These are phyloP conservation scores for Lepiota brunneoincarnata DNA, from an alignment of 768 basidiomycete species.

Conservation along the genomic window DNA sequence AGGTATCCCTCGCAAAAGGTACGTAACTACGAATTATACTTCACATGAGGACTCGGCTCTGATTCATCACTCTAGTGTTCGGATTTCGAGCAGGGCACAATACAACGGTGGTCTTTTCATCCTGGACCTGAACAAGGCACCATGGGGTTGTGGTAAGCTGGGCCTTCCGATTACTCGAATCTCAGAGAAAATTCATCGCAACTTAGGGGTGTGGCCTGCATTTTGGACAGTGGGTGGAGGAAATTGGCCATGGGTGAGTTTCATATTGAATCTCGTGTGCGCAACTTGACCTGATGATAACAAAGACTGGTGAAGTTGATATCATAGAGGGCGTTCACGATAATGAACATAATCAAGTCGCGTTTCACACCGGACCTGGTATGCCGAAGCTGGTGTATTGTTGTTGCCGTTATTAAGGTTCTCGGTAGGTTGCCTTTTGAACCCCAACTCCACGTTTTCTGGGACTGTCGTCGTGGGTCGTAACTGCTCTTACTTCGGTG, in stretches of 20 bases:
- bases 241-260: slow-evolving; percentile 61
- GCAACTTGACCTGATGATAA: slow-evolving; percentile 7
- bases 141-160: slow-evolving; percentile 81
- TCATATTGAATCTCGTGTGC: neutral
- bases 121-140: slow-evolving; percentile 79
- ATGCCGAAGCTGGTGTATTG: slow-evolving; percentile 6
- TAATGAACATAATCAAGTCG: slow-evolving; percentile 81
- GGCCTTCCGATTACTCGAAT: neutral
- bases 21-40: neutral
- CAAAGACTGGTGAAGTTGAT: slow-evolving; percentile 76
- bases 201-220: slow-evolving; percentile 78
- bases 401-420: neutral
- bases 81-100: slow-evolving; percentile 60
- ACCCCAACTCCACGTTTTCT: slow-evolving; percentile 20
- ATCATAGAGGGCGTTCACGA: slow-evolving; percentile 86
- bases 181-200: slow-evolving; percentile 1
- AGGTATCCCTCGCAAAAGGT: slow-evolving; percentile 66
- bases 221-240: slow-evolving; percentile 68
- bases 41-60: neutral
- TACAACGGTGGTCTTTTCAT: slow-evolving; percentile 84
- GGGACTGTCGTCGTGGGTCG: slow-evolving; percentile 8
- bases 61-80: slow-evolving; percentile 47
- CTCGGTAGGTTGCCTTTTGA: slow-evolving; percentile 20
- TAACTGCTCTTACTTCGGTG: neutral
- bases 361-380: slow-evolving; percentile 75